Conservation (phyloP, 2,329 filamentous ascomycete genomes). For the Monilinia fructigena region DNA sequence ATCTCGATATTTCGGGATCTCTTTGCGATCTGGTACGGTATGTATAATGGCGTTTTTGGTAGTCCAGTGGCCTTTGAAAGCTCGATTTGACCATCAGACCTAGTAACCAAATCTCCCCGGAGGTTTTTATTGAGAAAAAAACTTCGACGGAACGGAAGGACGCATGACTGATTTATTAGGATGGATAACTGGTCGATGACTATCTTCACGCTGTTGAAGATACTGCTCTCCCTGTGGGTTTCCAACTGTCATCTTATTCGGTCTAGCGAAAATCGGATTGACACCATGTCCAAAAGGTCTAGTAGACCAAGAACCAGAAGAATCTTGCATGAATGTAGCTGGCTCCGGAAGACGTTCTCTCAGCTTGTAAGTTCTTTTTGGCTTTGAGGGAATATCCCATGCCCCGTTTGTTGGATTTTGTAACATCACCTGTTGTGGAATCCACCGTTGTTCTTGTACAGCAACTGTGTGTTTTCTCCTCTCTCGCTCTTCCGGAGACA, state of each 20-base stretch:
- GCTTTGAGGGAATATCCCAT: slow-evolving; percentile 30
- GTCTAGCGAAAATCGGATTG: slow-evolving; percentile 36
- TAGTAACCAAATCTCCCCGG: background rate
- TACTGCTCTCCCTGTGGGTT: slow-evolving; percentile 29
- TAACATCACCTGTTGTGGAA: slow-evolving; percentile 25
- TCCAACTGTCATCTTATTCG: slow-evolving; percentile 31
- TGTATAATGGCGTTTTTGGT: slow-evolving; percentile 13
- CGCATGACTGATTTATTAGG: slow-evolving; percentile 28
- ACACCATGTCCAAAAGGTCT: slow-evolving; percentile 39
- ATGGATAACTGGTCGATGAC: slow-evolving; percentile 34
- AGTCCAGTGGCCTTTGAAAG: background rate
- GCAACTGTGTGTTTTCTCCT: slow-evolving; percentile 12
- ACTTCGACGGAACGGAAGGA: slow-evolving; percentile 30
- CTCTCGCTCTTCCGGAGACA: slow-evolving; percentile 24
- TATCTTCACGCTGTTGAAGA: slow-evolving; percentile 29
- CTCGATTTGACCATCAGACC: slow-evolving; percentile 5
- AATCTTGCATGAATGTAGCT: slow-evolving; percentile 37
- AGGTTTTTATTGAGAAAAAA: slow-evolving; percentile 19
- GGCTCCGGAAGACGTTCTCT: slow-evolving; percentile 35
- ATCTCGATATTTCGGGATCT: slow-evolving; percentile 5
- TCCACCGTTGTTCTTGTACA: slow-evolving; percentile 27
- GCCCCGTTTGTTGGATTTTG: slow-evolving; percentile 36
- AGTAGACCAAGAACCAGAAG: slow-evolving; percentile 36
- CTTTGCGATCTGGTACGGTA: slow-evolving; percentile 20
- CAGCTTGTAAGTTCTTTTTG: slow-evolving; percentile 15